A percentile compares a stretch with the other conserved stretches of the same genome.
Evolutionary conservation across 2,329 filamentous ascomycete genomes (phyloP).

Genomic region (Phialophora verrucosa): DNA sequence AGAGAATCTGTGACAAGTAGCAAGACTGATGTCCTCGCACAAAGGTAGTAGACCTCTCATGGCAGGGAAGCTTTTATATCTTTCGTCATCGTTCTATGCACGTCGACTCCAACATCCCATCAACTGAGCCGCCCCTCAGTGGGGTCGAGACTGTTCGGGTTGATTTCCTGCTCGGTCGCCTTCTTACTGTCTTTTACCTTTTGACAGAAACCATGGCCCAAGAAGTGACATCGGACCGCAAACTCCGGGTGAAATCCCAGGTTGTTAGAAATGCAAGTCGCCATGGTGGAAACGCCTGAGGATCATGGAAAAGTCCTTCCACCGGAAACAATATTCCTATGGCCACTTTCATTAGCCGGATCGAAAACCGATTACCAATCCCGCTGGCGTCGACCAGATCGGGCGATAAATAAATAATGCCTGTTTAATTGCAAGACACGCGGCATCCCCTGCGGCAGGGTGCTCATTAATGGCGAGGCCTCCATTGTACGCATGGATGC

Average conservation of each 20-base stretch:
- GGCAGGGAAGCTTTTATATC: not conserved
- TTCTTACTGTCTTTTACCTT: not conserved
- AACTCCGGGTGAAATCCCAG: not conserved
- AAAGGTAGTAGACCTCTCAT: not conserved
- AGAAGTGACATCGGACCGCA: not conserved
- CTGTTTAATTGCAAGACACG: not conserved
- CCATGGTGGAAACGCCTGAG: not conserved
- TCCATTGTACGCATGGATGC: not conserved
- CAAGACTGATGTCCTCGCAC: not conserved
- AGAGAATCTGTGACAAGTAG: not conserved
- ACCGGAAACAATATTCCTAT: not conserved
- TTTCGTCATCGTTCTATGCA: not conserved
- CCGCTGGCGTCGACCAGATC: not conserved
- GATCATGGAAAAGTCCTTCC: not conserved
- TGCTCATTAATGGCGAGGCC: not conserved
- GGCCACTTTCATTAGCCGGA: not conserved
- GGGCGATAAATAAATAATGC: not conserved
- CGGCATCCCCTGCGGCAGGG: not conserved
- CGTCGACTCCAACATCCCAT: not conserved
- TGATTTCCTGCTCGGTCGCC: not conserved
- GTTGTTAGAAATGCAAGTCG: not conserved
- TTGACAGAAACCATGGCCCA: not conserved
- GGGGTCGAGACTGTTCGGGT: not conserved
- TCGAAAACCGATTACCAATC: not conserved
- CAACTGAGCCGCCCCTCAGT: conserved; percentile 1